Evolutionary conservation across 768 basidiomycete genomes (phyloP), one percentile per base, ranked within the genome.

Genomic region (Grammothele lineata): DNA sequence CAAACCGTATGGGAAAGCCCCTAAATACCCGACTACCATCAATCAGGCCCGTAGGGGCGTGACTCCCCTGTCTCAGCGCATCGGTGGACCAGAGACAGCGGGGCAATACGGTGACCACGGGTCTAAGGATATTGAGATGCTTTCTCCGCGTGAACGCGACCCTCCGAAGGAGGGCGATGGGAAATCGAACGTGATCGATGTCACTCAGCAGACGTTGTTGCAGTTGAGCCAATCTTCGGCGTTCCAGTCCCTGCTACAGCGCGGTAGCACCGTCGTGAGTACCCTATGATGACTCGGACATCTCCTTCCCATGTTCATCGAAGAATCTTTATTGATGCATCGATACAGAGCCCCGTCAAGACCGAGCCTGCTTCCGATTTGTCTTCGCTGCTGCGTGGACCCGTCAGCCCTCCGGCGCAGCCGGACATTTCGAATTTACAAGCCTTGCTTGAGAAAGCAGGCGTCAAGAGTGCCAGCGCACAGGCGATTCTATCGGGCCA

Each of bases 211-310:
- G 40, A 48, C 54, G 12, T 24, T 56, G 24, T 19, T 35, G 40
- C 50, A 56, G 22, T 35, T 56, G 12, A 56, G 54, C 37, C 54
- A 56, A 34, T 56, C 54, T 8, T 47, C 45, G 23, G 54, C 54
- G 1, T 42, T 56, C 30, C 43, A 48, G 11, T 39, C 40, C 1
- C 47, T 56, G n/a, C 21, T 56, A 33, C 54, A 56, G 37, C 41
- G 44, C 15, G 23, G 37, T 3, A 24, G n/a, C 11, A 41, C 46
- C 4, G 15, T 18, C 1, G 53, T 54, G 24, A 30, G 48, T 24
- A 8, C 7, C 15, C 15, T 1, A n/a, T n/a, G n/a, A n/a, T n/a
- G n/a, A n/a, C n/a, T n/a, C n/a, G n/a, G n/a, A n/a, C n/a, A n/a
- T n/a, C n/a, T n/a, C n/a, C n/a, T n/a, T n/a, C n/a, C n/a, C n/a